Conservation (phyloP, 1,139 yeast species). For the Lodderomyces jiufengensis region DNA sequence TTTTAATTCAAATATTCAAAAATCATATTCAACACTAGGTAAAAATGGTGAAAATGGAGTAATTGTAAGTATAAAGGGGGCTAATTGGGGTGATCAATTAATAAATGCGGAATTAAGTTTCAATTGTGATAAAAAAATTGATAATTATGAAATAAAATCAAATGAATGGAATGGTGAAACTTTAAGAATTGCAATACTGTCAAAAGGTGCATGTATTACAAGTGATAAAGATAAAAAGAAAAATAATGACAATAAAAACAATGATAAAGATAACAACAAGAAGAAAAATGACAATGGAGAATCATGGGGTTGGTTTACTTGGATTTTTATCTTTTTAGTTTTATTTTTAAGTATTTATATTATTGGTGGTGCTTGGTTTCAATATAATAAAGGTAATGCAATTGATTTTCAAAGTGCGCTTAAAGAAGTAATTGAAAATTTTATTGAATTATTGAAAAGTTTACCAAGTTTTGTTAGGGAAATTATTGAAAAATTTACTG, state of each 20-base stretch:
- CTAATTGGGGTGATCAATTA: constrained; percentile 67
- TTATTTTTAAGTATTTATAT: constrained; percentile 69
- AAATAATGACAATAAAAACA: constrained; percentile 2
- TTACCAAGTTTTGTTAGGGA: constrained; percentile 73
- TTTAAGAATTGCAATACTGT: constrained; percentile 24
- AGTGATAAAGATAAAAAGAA: constrained; percentile 22
- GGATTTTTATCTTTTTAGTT: constrained; percentile 66
- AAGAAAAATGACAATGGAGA: constrained; percentile 38
- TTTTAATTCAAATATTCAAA: constrained; percentile 34
- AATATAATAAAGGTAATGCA: constrained; percentile 50
- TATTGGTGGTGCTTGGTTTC: constrained; percentile 79
- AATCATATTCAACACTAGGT: constrained; percentile 19
- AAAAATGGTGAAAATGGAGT: constrained; percentile 38
- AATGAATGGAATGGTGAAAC: constrained; percentile 31
- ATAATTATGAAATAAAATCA: constrained; percentile 31
- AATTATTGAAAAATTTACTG: constrained; percentile 65
- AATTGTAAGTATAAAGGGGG: constrained; percentile 49
- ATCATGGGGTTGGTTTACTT: constrained; percentile 76
- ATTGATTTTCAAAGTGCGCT: constrained; percentile 52
- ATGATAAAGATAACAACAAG: constrained; percentile 19
- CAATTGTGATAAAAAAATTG: constrained; percentile 42
- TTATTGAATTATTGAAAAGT: constrained; percentile 55
- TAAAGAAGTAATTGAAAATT: constrained; percentile 71
- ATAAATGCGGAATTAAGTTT: constrained; percentile 52
- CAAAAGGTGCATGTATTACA: constrained; percentile 40